Conservation (phyloP, 805 yeast species). For the Sugiyamaella smithiae region DNA sequence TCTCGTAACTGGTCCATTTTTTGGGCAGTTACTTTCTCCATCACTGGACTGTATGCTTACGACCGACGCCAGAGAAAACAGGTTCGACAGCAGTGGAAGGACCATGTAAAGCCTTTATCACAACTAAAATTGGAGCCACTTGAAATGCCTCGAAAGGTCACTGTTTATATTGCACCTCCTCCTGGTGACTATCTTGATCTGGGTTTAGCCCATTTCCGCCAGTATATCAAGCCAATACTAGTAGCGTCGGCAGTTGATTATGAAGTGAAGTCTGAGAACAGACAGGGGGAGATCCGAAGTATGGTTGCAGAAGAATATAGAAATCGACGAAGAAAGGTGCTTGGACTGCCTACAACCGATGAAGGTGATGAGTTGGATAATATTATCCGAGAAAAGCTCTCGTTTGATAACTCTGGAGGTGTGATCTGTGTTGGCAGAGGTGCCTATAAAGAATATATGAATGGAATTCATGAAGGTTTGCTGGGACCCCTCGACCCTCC, state of each 20-base stretch:
- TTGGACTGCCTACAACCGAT: constrained; percentile 28
- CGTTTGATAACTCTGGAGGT: constrained; percentile 63
- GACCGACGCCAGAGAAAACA: constrained; percentile 73
- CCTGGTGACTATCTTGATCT: constrained; percentile 86
- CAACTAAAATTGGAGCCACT: constrained; percentile 45
- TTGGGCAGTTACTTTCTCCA: constrained; percentile 63
- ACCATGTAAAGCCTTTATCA: constrained; percentile 54
- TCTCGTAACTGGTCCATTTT: constrained; percentile 92
- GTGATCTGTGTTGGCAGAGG: constrained; percentile 93
- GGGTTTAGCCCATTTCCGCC: constrained; percentile 68
- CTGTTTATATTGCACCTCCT: constrained; percentile 92
- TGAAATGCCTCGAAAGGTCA: constrained; percentile 67
- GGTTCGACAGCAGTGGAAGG: constrained; percentile 63
- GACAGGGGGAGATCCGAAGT: constrained; percentile 86
- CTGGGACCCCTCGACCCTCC: constrained; percentile 80
- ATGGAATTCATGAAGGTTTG: constrained; percentile 92
- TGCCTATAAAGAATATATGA: constrained; percentile 86
- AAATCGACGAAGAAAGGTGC: constrained; percentile 50
- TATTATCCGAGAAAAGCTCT: constrained; percentile 33
- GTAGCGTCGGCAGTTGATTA: constrained; percentile 83
- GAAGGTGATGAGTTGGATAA: constrained; percentile 32
- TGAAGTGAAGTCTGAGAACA: constrained; percentile 68
- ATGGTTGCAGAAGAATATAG: constrained; percentile 82
- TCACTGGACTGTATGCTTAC: constrained; percentile 74
- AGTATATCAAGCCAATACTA: constrained; percentile 79